Conservation (phyloP, 2,329 filamentous ascomycete genomes). For the Xylaria sp. region DNA sequence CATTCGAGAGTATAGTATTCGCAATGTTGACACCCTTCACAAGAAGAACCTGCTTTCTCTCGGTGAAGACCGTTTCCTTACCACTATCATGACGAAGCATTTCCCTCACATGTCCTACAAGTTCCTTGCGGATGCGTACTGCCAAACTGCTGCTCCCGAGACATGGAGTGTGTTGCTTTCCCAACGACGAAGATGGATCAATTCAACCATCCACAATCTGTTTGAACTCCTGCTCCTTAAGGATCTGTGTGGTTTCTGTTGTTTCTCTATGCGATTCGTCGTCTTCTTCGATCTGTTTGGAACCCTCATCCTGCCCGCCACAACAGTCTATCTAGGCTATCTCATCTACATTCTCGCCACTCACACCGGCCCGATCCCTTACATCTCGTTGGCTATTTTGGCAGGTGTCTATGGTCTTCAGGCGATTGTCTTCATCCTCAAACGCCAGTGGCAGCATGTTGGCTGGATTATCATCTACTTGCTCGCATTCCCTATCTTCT, state of each 20-base stretch:
- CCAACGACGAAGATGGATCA: constrained; percentile 99
- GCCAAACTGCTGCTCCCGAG: constrained; percentile 92
- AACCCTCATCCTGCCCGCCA: constrained; percentile 91
- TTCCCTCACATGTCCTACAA: constrained; percentile 97
- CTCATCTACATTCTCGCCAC: constrained; percentile 83
- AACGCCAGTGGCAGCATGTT: constrained; percentile 97
- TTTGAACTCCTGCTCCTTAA: constrained; percentile 89
- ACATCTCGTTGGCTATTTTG: constrained; percentile 89
- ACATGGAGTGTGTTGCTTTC: constrained; percentile 94
- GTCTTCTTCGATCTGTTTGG: constrained; percentile 94
- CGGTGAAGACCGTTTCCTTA: constrained; percentile 88
- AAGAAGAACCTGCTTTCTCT: constrained; percentile 84
- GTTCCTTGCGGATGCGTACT: constrained; percentile 92
- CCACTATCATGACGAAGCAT: constrained; percentile 97
- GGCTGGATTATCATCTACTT: constrained; percentile 99
- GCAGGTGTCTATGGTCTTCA: constrained; percentile 95
- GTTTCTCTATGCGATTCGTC: constrained; percentile 97
- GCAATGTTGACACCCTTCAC: constrained; percentile 91
- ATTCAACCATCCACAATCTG: constrained; percentile 97
- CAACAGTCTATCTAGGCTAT: constrained; percentile 86
- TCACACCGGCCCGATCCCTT: constrained; percentile 77
- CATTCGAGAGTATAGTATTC: constrained; percentile 88
- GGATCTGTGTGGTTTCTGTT: constrained; percentile 98
- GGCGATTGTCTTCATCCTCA: constrained; percentile 94
- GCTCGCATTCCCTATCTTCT: constrained; percentile 93